A percentile compares a stretch with the other conserved stretches of the same genome.
These are phyloP conservation scores for Austroboletus niveus DNA, from an alignment of 1,284 basidiomycete species.

Conservation along the genomic window DNA sequence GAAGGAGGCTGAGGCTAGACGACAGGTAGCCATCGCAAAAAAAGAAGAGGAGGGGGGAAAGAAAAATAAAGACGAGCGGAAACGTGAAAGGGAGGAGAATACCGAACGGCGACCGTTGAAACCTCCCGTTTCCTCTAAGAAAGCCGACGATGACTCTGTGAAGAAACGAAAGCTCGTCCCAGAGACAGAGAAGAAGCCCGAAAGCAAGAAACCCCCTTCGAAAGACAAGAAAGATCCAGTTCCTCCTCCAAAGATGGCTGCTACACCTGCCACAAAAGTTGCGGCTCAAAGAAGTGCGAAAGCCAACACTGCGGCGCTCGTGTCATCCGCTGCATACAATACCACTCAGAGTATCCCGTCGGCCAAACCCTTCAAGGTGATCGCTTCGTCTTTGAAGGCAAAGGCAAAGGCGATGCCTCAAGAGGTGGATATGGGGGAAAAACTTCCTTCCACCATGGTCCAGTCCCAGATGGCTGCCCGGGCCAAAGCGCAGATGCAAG, in stretches of 20 bases:
- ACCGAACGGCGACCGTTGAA: slow-evolving; percentile 61
- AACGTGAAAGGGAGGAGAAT: slow-evolving; percentile 72
- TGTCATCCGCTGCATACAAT: slow-evolving; percentile 36
- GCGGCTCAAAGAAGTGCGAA: slow-evolving; percentile 27
- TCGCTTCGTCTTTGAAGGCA: slow-evolving; percentile 38
- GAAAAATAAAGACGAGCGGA: slow-evolving; percentile 69
- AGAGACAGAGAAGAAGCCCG: slow-evolving; percentile 58
- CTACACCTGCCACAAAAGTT: slow-evolving; percentile 35
- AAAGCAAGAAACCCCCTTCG: slow-evolving; percentile 54
- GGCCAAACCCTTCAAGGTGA: slow-evolving; percentile 35
- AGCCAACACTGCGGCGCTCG: slow-evolving; percentile 20
- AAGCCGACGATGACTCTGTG: slow-evolving; percentile 65
- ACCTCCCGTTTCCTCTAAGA: slow-evolving; percentile 44
- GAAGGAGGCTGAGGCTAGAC: slow-evolving; percentile 78
- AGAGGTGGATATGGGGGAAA: slow-evolving; percentile 47
- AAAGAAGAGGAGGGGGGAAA: slow-evolving; percentile 82
- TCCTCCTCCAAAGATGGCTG: slow-evolving; percentile 33
- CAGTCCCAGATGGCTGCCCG: slow-evolving; percentile 69
- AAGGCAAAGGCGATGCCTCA: slow-evolving; percentile 46
- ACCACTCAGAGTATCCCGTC: slow-evolving; percentile 26
- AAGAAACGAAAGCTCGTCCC: slow-evolving; percentile 64
- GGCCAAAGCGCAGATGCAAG: slow-evolving; percentile 62
- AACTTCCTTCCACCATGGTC: slow-evolving; percentile 58
- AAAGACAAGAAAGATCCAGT: slow-evolving; percentile 41
- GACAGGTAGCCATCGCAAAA: slow-evolving; percentile 66